Evolutionary conservation across 1,139 yeast species (phyloP), one percentile per base, ranked within the genome.

Genomic region (Lodderomyces beijingensis): DNA sequence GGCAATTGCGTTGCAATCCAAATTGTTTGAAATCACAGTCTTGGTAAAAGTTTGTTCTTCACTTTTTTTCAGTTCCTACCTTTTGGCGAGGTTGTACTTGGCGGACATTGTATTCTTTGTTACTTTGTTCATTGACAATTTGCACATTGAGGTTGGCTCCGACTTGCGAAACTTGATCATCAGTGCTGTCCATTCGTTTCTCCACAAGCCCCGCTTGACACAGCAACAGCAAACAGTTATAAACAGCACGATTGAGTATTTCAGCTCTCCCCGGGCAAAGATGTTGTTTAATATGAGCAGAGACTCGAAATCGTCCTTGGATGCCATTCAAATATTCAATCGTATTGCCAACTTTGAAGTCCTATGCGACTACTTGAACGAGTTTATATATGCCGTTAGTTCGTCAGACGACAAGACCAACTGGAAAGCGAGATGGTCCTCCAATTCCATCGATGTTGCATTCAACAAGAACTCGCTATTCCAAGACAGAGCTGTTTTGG

Each of bases 201-300:
- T 79, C 21, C 73, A 79, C 25, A 79, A 77, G 39, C 78, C 78
- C 2, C 64, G 64, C 16, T 54, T 84, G 19, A 56, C 75, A 0
- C 58, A 49, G 1, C 56, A 51, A 2, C 76, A 76, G 36, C 63
- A 62, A 37, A 46, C 51, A 2, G 57, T 65, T 6, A 65, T 86
- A 11, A 70, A 70, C 35, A 61, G 64, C 1, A 69, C 83, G 1
- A 74, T 84, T 43, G 65, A 62, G 4, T 74, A 74, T 34, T 71
- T 86, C 41, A 76, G 85, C 35, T 78, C 85, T 8, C 86, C 83
- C 35, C 70, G 89, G 49, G 81, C 85, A 3, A 78, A 76, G 45
- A 73, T 84, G 66, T 61, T 85, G 40, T 85, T 85, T 59, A 95
- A 95, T 0, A 63, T 85, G 41, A 78, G 79, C n/a, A 77, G 87